Base-by-base conservation (phyloP, 805 yeast genomes). In the Zygosaccharomyces bailii region DNA sequence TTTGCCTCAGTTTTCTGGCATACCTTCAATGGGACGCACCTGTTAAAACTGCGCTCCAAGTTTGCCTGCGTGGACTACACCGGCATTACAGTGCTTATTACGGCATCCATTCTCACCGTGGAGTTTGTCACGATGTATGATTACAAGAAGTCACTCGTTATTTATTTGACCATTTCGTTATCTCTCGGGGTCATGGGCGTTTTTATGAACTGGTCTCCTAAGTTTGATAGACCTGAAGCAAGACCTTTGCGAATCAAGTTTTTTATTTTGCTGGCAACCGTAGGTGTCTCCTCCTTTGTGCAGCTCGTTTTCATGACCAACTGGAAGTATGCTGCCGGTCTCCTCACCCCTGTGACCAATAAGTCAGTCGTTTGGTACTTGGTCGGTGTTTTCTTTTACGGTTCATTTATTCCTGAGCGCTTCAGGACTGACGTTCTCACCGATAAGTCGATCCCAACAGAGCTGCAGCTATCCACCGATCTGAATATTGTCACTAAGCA, bases 21-120 rank as follows among this genome's bases (percentile, higher is more conserved):
- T 66, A 86, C 97, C 3, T 90, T 88, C 66, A 79, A 84, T 47
- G 82, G 88, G 49, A 85, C 88, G 51, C 79, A 91, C 13, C 74
- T 75, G 40, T 64, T 84, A 35, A 57, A 70, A 16, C 62, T 80
- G 50, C 76, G 96, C 61, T 74, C 81, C 52, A 76, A 79, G 42
- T 87, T 86, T 67, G 96, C 96, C 0, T 93, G 99, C 64, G 80
- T 90, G 34, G 99, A 91, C 68, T 91, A 91, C 65, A 84, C 95
- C 5, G 99, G 99, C 2, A 91, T 91, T 53, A 88, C 97, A 0
- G 75, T 89, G 10, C 70, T 93, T 52, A 90, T 91, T 55, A 84
- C 96, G 0, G 91, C 95, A 11, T 86, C 96, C 2, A 84, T 93
- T 36, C 70, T 93, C 35, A 79, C 96, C 3, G 83, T 91, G 0